Evolutionary conservation across 108 stramenopile genomes (phyloP), one percentile per base, ranked within the genome.

Genomic region (Nitzschia sp.): DNA sequence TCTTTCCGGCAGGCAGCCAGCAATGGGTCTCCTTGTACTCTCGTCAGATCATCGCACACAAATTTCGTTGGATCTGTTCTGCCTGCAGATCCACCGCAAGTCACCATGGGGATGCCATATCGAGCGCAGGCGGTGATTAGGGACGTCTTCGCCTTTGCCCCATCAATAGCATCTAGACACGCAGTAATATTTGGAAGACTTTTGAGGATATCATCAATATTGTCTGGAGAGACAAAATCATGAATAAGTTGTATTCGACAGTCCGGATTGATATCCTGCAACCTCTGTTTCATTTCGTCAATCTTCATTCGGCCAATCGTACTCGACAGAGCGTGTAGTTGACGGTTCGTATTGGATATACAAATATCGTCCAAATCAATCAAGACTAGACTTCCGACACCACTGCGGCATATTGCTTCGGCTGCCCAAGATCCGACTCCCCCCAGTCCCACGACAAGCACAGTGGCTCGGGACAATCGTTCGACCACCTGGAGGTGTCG

Each of bases 391-490:
- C 80, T 76, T 17, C 90, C 93, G 6, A 94, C 70, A n/a, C 93
- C 93, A 68, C 82, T 84, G 8, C 93, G 86, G 38, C 77, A 83
- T 11, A 94, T 58, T 16, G 93, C 90, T 71, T 94, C 93, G 3
- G 93, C 90, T 17, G 86, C 84, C 89, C 90, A 94, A 9, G 85
- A 87, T 30, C 93, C 93, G 15, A 94, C 93, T 23, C 93, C 93
- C 2, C 93, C 93, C 5, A 94, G 35, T 6, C 93, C 93, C 33
- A 94, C 64, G 4, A 94, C 73, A 2, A 82, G 77, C 4, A 90
- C 87, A 45, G 85, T 88, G 19, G 89, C 66, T 45, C 53, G 34
- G 25, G 55, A 28, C 50, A 92, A 68, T 9, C 80, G 80, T 9
- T 88, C 72, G 36, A 81, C 34, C 3, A 71, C 45, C 15, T 16